Conservation (phyloP, 768 basidiomycete species). For the Panaeolus papilionaceus region DNA sequence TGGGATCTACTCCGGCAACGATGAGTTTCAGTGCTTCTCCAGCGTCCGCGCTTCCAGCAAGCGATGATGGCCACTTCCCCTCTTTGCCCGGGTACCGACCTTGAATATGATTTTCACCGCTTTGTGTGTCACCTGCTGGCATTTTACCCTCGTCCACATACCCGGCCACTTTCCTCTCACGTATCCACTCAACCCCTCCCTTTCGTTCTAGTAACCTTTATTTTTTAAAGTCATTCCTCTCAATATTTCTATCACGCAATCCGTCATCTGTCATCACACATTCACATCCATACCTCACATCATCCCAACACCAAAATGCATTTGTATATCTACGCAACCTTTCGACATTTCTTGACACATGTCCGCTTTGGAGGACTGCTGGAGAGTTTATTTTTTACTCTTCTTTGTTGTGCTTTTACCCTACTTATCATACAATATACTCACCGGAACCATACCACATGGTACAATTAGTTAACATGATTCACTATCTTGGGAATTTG, state of each 20-base stretch:
- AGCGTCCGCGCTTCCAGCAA: not conserved
- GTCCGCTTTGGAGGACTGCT: not conserved
- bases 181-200: not conserved
- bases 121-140: not conserved
- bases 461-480: conserved; percentile 5
- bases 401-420: conserved; percentile 12
- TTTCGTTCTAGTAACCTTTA: conserved; percentile 1
- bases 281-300: not conserved
- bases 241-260: not conserved
- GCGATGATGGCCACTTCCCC: conserved; percentile 5
- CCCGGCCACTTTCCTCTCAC: conserved; percentile 15
- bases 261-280: not conserved
- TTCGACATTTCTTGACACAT: not conserved
- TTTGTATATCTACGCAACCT: conserved; percentile 2
- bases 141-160: conserved; percentile 15
- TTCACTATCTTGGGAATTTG: not conserved
- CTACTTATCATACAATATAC: conserved; percentile 7
- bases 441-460: conserved; percentile 11
- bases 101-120: conserved; percentile 1
- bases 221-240: not conserved
- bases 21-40: not conserved
- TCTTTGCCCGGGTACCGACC: conserved; percentile 9
- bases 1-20: conserved; percentile 1
- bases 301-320: not conserved
- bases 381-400: not conserved